Conservation (phyloP, 148 eudicot species). For the Fallopia convolvulus region DNA sequence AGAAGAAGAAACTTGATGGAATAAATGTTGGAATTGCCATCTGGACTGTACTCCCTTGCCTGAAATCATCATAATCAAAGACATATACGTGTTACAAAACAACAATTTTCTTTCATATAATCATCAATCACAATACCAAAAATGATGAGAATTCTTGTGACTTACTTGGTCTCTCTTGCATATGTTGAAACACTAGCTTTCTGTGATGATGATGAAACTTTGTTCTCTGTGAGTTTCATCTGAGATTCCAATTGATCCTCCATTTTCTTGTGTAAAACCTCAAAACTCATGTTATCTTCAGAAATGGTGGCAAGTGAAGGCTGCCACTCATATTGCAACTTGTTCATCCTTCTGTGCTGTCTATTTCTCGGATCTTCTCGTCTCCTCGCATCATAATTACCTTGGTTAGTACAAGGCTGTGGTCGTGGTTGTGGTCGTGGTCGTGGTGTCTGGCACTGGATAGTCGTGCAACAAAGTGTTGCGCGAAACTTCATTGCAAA, state of each 20-base stretch:
- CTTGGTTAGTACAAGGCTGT: background rate
- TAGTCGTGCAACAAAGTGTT: background rate
- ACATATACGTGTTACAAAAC: background rate
- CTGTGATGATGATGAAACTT: background rate
- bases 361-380: background rate
- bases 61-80: background rate
- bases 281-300: background rate
- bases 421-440: background rate
- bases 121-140: too few species aligned
- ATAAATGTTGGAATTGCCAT: background rate
- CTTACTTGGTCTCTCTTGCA: slow-evolving; percentile 3
- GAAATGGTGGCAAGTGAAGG: background rate
- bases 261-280: background rate
- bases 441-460: background rate
- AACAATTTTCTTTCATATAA: background rate
- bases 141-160: background rate
- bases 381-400: too few species aligned
- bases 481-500: background rate
- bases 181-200: slow-evolving; percentile 1
- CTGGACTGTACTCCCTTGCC: background rate
- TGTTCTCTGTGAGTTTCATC: background rate
- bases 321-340: background rate
- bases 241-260: background rate
- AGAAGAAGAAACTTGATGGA: background rate
- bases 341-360: background rate